Base-by-base conservation (phyloP, 805 yeast genomes). In the Candida maris region DNA sequence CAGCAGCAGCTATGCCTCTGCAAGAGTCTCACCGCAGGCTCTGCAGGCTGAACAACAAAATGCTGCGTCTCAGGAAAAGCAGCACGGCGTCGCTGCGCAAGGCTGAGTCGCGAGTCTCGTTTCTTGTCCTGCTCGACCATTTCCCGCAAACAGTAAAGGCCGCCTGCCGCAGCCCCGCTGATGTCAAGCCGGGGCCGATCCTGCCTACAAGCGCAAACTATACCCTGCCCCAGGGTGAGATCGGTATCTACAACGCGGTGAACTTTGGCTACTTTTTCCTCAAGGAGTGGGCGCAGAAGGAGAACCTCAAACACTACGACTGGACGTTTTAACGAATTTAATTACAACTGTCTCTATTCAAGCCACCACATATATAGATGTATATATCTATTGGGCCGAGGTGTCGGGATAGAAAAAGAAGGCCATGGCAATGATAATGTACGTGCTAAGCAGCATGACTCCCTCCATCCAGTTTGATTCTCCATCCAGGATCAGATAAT, bases 391-490 rank as follows among this genome's bases (percentile, higher is more conserved):
- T 28, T 35, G 38, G 10, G 56, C 59, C 32, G 57, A 37, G 15
- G 57, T 56, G 51, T 75, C 94, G 6, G 98, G 98, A 54, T 87
- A 85, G 61, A 76, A 85, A 67, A 73, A 85, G 70, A 93, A 93
- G 1, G 97, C 89, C 50, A 93, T 69, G 2, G 95, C 96, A 38
- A 88, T 81, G 38, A 93, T 82, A 39, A 81, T 58, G 58, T 93
- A 93, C 35, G 95, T 85, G 41, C 94, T 80, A 39, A 93, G 59
- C 48, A 93, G 71, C 93, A 93, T 81, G 25, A 81, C 87, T 37
- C 98, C 98, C 68, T 93, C 98, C 37, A 93, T 72, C 97, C 97
- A 93, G 59, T 93, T 91, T 42, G 89, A 78, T 61, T 87, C 95
- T 39, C 98, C 98, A 58, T 93, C 98, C 44, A 85, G 73, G 45